A percentile compares a stretch with the other conserved stretches of the same genome.
These are phyloP conservation scores for Lactarius hatsudake DNA, from an alignment of 768 basidiomycete genomes.

Conservation along the genomic window DNA sequence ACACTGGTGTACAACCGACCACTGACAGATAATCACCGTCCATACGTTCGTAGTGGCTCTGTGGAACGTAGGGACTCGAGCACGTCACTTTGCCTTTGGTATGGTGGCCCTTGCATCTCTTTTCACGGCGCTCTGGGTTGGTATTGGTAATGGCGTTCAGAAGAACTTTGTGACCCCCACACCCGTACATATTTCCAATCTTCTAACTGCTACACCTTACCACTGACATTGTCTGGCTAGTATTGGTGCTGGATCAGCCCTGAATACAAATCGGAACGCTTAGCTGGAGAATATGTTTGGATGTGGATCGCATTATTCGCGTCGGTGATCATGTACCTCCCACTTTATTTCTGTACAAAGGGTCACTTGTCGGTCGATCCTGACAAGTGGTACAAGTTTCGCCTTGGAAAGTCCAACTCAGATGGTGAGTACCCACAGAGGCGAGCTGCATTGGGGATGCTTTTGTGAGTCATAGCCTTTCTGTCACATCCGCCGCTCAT, in stretches of 20 bases:
- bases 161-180: conserved; percentile 36
- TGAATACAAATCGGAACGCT: conserved; percentile 33
- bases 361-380: conserved; percentile 37
- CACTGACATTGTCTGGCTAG: background rate
- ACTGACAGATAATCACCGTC: conserved; percentile 31
- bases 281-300: conserved; percentile 45
- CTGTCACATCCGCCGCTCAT: background rate
- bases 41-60: conserved; percentile 42
- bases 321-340: conserved; percentile 37
- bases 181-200: conserved; percentile 30
- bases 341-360: conserved; percentile 38
- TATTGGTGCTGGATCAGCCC: conserved; percentile 46
- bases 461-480: conserved; percentile 31
- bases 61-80: conserved; percentile 36
- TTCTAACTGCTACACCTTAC: background rate
- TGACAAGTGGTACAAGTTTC: conserved; percentile 38
- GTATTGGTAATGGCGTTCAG: conserved; percentile 32
- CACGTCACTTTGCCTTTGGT: conserved; percentile 31
- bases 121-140: conserved; percentile 37
- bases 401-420: conserved; percentile 10
- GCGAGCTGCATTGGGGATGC: conserved; percentile 18
- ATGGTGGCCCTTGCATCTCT: conserved; percentile 9
- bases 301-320: conserved; percentile 41
- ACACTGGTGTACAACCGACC: conserved; percentile 29
- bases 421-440: conserved; percentile 14